Evolutionary conservation across 306 rosid genomes (phyloP).

Genomic region (Medicago lupulina): DNA sequence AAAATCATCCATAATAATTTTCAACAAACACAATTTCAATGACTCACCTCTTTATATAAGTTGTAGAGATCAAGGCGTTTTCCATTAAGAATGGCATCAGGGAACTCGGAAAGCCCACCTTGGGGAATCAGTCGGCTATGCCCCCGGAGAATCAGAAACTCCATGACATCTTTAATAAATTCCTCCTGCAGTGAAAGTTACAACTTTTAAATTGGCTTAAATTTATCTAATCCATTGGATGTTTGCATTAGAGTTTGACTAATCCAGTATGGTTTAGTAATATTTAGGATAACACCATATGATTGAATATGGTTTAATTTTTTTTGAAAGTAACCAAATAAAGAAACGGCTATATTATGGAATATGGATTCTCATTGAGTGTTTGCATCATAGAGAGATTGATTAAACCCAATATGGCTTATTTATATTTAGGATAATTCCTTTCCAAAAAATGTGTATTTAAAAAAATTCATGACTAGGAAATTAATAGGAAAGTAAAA

Average conservation of each 20-base stretch:
- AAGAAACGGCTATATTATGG: not conserved
- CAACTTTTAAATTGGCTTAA: not conserved
- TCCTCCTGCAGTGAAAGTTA: slow-evolving; percentile 68
- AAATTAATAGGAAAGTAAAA: slow-evolving; percentile 2
- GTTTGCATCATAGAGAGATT: slow-evolving; percentile 31
- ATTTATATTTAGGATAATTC: not conserved
- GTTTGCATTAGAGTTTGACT: slow-evolving; percentile 38
- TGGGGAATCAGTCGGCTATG: slow-evolving; percentile 92
- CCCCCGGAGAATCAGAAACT: slow-evolving; percentile 90
- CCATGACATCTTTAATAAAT: slow-evolving; percentile 96
- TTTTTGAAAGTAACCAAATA: not conserved
- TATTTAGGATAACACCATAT: slow-evolving; percentile 16
- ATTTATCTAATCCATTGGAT: not conserved
- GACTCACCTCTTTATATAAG: slow-evolving; percentile 90
- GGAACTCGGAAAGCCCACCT: slow-evolving; percentile 91
- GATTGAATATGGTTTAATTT: slow-evolving; percentile 6
- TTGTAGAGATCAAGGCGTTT: slow-evolving; percentile 97
- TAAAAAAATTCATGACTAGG: slow-evolving; percentile 7
- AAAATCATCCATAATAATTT: slow-evolving; percentile 14
- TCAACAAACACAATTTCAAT: slow-evolving; percentile 19
- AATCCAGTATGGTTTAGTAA: slow-evolving; percentile 6
- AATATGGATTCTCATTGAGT: not conserved
- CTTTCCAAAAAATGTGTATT: not conserved
- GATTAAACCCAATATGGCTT: slow-evolving; percentile 14
- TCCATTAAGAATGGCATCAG: slow-evolving; percentile 98